These are phyloP conservation scores for Cardamine resedifolia DNA, from an alignment of 345 rosid genomes.

Conservation along the genomic window DNA sequence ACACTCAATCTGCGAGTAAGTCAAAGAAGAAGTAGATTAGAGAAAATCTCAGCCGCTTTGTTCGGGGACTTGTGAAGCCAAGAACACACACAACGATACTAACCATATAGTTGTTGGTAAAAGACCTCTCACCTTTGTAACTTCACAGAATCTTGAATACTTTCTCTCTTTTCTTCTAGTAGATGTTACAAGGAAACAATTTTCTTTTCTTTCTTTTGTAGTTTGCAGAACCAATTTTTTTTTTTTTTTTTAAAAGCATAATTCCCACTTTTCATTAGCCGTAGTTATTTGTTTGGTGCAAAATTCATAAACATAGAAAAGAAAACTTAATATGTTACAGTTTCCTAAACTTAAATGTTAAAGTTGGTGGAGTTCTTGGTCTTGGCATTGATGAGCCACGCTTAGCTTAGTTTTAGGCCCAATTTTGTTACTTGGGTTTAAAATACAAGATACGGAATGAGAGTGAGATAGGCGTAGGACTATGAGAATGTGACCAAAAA, in stretches of 20 bases:
- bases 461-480: neutral
- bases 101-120: constrained; percentile 26
- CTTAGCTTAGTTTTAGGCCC: neutral
- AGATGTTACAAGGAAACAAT: neutral
- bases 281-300: too few relatives aligned
- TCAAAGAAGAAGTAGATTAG: constrained; percentile 63
- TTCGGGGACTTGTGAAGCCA: constrained; percentile 1
- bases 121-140: constrained; percentile 19
- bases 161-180: neutral
- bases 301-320: too few relatives aligned
- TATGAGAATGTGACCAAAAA: neutral
- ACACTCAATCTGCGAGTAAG: constrained; percentile 54
- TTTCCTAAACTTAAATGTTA: neutral
- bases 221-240: neutral
- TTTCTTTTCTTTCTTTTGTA: neutral
- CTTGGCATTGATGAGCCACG: neutral
- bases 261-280: too few relatives aligned
- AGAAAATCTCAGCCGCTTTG: neutral
- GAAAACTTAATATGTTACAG: too few relatives aligned
- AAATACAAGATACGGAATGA: neutral
- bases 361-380: neutral
- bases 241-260: too few relatives aligned
- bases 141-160: neutral
- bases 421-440: neutral
- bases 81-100: constrained; percentile 15